phyloP scores from a whole-genome alignment of 148 eudicot species.

The Selenicereus undatus region DNA sequence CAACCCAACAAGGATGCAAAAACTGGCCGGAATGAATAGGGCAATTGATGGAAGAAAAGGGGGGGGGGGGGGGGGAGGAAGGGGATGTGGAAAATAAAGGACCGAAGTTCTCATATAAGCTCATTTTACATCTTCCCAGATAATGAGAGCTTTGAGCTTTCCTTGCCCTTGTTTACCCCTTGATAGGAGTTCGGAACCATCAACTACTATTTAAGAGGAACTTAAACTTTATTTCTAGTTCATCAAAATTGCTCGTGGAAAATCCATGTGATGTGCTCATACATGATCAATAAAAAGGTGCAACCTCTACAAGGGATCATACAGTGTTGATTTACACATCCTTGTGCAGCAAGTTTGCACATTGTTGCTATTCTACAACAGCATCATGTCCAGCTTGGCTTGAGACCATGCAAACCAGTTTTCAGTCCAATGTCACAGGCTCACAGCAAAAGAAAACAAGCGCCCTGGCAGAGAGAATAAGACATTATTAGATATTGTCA shows the following conservation, averaged over 20 bases:
- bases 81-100: not conserved
- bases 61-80: too few relatives aligned
- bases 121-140: not conserved
- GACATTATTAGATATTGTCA: not conserved
- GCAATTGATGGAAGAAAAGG: too few relatives aligned
- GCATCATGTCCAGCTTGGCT: constrained; percentile 1
- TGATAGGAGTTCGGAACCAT: not conserved
- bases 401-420: too few relatives aligned
- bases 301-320: not conserved
- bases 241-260: constrained; percentile 3
- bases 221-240: not conserved
- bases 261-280: not conserved
- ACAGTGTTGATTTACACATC: constrained; percentile 5
- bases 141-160: not conserved
- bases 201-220: not conserved
- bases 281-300: not conserved
- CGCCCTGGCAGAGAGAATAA: constrained; percentile 6
- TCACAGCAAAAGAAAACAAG: not conserved
- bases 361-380: constrained; percentile 4
- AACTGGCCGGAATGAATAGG: too few relatives aligned
- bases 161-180: not conserved
- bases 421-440: not conserved
- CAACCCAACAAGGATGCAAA: too few relatives aligned
- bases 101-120: not conserved
- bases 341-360: not conserved